Conservation (phyloP, 2,329 filamentous ascomycete genomes). For the Exserohilum turcica region DNA sequence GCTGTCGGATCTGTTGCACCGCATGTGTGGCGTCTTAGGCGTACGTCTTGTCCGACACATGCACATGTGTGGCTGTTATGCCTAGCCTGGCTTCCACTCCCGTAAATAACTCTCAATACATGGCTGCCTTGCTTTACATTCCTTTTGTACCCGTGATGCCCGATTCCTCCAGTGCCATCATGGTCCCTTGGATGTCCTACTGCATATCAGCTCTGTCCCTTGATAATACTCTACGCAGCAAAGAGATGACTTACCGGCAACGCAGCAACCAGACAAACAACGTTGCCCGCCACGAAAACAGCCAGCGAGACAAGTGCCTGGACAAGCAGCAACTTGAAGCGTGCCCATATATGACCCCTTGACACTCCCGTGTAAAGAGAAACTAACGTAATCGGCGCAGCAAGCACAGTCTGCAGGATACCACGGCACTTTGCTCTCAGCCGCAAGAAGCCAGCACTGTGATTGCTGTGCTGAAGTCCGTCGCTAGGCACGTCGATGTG, state of each 20-base stretch:
- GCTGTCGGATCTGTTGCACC: not conserved
- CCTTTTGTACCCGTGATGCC: not conserved
- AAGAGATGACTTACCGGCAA: not conserved
- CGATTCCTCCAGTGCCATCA: not conserved
- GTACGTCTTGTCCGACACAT: not conserved
- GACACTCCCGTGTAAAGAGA: not conserved
- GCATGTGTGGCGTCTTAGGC: no score
- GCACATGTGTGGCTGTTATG: not conserved
- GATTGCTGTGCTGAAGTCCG: not conserved
- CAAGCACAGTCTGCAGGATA: not conserved
- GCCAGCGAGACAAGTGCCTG: not conserved
- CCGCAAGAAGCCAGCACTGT: conserved; percentile 7
- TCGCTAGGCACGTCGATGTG: not conserved
- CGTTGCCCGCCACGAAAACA: conserved; percentile 5
- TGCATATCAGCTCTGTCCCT: not conserved
- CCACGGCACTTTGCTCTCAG: not conserved
- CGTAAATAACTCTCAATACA: not conserved
- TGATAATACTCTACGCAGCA: not conserved
- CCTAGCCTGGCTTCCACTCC: no score
- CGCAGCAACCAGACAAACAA: conserved; percentile 3
- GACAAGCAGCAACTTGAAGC: not conserved
- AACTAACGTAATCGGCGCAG: conserved; percentile 2
- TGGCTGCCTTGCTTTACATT: not conserved
- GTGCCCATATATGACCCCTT: not conserved
- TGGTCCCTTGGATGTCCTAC: conserved; percentile 2